These are phyloP conservation scores for Aspergillus ruber DNA, from an alignment of 2,329 filamentous ascomycete genomes.

Conservation along the genomic window DNA sequence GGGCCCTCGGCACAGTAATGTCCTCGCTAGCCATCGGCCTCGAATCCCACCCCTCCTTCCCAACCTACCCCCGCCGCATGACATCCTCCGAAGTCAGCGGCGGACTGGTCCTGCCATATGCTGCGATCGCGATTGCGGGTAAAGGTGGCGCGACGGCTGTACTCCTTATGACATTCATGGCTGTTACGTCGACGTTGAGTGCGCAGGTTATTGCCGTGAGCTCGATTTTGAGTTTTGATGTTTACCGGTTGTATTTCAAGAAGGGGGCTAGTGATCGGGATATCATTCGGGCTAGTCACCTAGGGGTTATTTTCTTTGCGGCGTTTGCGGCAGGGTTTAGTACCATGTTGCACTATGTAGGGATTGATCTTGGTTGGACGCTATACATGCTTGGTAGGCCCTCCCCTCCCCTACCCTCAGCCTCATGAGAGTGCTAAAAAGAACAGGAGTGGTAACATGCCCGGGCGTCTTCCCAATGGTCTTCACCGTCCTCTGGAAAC, in stretches of 20 bases:
- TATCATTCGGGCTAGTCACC: conserved; percentile 48
- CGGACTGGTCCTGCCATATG: conserved; percentile 34
- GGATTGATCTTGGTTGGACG: conserved; percentile 50
- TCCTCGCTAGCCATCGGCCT: conserved; percentile 44
- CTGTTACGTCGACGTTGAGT: conserved; percentile 43
- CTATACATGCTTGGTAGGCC: conserved; percentile 45
- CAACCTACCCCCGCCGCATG: conserved; percentile 37
- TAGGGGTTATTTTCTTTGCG: conserved; percentile 48
- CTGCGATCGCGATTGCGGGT: conserved; percentile 33
- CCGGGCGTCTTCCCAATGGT: conserved; percentile 50
- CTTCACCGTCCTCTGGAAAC: conserved; percentile 49
- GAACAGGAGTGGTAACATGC: conserved; percentile 44
- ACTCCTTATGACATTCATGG: conserved; percentile 37
- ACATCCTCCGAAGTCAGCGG: conserved; percentile 30
- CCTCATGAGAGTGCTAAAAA: no score
- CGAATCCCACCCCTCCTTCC: conserved; percentile 45
- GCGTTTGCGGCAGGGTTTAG: conserved; percentile 48
- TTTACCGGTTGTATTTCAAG: conserved; percentile 49
- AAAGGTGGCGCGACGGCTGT: conserved; percentile 34
- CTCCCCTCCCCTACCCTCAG: not conserved
- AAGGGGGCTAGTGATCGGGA: conserved; percentile 41
- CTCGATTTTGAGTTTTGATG: conserved; percentile 50
- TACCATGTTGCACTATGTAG: conserved; percentile 49
- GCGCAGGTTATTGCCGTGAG: conserved; percentile 50
- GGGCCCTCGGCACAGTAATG: conserved; percentile 48